These are phyloP conservation scores for Podila horticola DNA, from an alignment of 192 early-diverging fungal genomes.

Conservation along the genomic window DNA sequence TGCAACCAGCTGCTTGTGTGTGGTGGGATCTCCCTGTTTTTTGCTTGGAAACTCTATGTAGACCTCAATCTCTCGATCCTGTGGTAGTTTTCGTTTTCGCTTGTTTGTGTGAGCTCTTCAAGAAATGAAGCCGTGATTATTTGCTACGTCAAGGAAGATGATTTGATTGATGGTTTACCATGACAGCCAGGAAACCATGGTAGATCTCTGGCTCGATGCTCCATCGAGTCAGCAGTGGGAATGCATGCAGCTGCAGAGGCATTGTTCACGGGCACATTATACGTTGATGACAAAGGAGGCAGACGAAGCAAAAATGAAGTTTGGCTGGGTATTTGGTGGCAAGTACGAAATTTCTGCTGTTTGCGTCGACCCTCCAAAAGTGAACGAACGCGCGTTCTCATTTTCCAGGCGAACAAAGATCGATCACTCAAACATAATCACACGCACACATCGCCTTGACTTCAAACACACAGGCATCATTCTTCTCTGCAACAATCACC, in stretches of 20 bases:
- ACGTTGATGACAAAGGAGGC: not conserved
- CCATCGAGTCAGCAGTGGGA: constrained; percentile 45
- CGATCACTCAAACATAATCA: no score
- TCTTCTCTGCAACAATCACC: no score
- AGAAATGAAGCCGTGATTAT: not conserved
- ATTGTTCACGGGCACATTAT: not conserved
- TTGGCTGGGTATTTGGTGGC: not conserved
- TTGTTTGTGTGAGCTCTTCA: no score
- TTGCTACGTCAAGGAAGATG: not conserved
- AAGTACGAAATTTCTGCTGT: no score
- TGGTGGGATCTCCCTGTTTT: not conserved
- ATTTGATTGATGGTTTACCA: constrained; percentile 10
- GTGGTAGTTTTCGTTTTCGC: not conserved
- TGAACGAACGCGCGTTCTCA: no score
- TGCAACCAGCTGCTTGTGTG: not conserved
- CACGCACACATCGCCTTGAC: no score
- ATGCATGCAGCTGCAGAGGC: constrained; percentile 13
- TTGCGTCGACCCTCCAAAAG: no score
- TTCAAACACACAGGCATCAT: no score
- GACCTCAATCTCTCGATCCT: constrained; percentile 41
- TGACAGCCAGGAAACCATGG: constrained; percentile 37
- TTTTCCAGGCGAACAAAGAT: no score
- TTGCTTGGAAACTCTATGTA: constrained; percentile 23
- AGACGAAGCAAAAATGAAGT: not conserved
- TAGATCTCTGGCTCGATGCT: constrained; percentile 26